Evolutionary conservation across 345 rosid species (phyloP).

Genomic region (Aurinia saxatilis): DNA sequence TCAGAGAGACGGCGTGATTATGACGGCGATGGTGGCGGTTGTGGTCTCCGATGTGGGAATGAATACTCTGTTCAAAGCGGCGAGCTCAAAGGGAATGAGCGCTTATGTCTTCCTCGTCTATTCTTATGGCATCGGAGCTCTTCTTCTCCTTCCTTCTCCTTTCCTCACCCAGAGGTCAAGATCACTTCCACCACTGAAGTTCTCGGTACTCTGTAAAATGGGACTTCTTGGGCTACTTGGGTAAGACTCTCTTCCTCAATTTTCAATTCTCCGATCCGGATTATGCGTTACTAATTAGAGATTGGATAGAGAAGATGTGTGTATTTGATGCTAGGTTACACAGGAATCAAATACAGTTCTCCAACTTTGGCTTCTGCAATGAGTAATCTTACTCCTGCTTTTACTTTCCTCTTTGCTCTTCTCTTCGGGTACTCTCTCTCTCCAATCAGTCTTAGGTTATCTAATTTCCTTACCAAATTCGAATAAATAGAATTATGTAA

Average conservation of each 20-base stretch:
- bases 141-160: constrained; percentile 42
- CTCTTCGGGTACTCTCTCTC: constrained; percentile 37
- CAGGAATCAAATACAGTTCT: constrained; percentile 49
- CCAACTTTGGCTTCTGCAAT: constrained; percentile 53
- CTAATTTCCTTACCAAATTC: background rate
- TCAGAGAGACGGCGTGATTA: constrained; percentile 15
- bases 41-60: constrained; percentile 23
- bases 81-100: constrained; percentile 38
- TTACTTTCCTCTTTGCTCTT: constrained; percentile 51
- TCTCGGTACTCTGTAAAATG: constrained; percentile 30
- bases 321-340: constrained; percentile 30
- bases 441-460: background rate
- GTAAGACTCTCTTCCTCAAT: constrained; percentile 18
- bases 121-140: constrained; percentile 31
- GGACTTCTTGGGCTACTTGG: constrained; percentile 41
- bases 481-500: too few relatives aligned
- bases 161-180: constrained; percentile 36
- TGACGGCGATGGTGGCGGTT: constrained; percentile 42
- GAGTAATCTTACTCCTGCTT: constrained; percentile 54
- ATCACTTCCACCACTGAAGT: constrained; percentile 24
- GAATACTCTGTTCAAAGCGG: constrained; percentile 37
- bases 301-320: constrained; percentile 32
- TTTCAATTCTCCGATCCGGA: background rate
- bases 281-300: background rate
- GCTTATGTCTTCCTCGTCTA: constrained; percentile 40